Percentiles rank a stretch among this genome's conserved stretches.
These are phyloP conservation scores for Aspergillus eucalypticola DNA, from an alignment of 2,329 filamentous ascomycete species.

Conservation along the genomic window DNA sequence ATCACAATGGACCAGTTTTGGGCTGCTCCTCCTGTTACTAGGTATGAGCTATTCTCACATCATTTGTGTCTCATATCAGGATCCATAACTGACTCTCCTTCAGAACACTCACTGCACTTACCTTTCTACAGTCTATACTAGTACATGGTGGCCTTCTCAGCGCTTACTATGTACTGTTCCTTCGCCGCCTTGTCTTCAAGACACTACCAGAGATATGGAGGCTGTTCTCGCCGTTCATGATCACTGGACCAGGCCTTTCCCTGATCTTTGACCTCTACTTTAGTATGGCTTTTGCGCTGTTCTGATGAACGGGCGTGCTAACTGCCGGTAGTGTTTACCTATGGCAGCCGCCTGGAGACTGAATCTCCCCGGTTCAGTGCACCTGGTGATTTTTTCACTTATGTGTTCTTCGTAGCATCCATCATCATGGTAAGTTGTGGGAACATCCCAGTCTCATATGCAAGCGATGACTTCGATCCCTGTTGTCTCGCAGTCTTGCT, in stretches of 20 bases:
- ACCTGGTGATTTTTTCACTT: slow-evolving; percentile 79
- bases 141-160: slow-evolving; percentile 61
- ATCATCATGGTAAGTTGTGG: slow-evolving; percentile 74
- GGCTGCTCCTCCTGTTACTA: slow-evolving; percentile 65
- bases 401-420: slow-evolving; percentile 70
- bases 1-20: slow-evolving; percentile 61
- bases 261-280: slow-evolving; percentile 76
- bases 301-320: slow-evolving; percentile 29
- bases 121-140: slow-evolving; percentile 63
- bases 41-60: slow-evolving; percentile 47
- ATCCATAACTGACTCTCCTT: slow-evolving; percentile 46
- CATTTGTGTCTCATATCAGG: neutral
- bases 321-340: slow-evolving; percentile 65
- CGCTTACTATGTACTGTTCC: slow-evolving; percentile 56
- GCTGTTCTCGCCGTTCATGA: slow-evolving; percentile 58
- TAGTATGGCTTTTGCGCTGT: slow-evolving; percentile 46
- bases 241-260: slow-evolving; percentile 56
- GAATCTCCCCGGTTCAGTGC: slow-evolving; percentile 69
- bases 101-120: slow-evolving; percentile 68
- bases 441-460: slow-evolving; percentile 22
- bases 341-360: slow-evolving; percentile 72
- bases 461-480: too few relatives aligned
- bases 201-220: slow-evolving; percentile 63
- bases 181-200: slow-evolving; percentile 53
- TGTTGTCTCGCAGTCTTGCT: too few relatives aligned